phyloP scores from a whole-genome alignment of 805 yeast species.

The Metschnikowia proteae region DNA sequence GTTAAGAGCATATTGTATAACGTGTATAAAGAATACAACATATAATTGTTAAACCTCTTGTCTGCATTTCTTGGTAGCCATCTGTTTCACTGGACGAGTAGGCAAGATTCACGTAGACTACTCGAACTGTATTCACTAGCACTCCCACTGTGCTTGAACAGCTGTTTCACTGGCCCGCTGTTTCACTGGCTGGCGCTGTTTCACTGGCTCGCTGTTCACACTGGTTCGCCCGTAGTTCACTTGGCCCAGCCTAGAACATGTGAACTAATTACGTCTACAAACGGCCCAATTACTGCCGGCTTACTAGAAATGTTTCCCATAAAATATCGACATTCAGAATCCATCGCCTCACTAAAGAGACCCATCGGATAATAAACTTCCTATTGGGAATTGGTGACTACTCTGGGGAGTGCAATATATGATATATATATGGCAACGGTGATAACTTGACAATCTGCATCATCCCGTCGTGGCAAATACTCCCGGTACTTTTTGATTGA shows the following conservation, averaged over 20 bases:
- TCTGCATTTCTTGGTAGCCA: no score
- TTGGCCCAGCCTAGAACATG: no score
- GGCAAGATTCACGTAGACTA: no score
- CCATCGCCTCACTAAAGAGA: constrained; percentile 52
- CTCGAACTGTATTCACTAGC: no score
- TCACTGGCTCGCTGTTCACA: no score
- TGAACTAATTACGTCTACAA: background rate
- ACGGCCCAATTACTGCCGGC: background rate
- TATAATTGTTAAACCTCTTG: constrained; percentile 5
- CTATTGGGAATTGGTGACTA: constrained; percentile 45
- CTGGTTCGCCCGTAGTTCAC: no score
- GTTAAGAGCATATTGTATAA: constrained; percentile 50
- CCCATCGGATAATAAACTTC: constrained; percentile 55
- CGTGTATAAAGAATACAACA: constrained; percentile 15
- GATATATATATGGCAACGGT: constrained; percentile 55
- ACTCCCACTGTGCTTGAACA: background rate
- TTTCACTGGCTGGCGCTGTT: no score
- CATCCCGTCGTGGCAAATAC: constrained; percentile 67
- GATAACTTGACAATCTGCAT: constrained; percentile 56
- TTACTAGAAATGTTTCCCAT: constrained; percentile 1
- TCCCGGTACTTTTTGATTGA: constrained; percentile 62
- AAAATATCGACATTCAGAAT: constrained; percentile 54
- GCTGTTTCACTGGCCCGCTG: no score
- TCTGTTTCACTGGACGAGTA: no score
- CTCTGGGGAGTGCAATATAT: constrained; percentile 50